Percentiles rank a stretch among this genome's conserved stretches.
These are phyloP conservation scores for Bombardia bombarda DNA, from an alignment of 495 filamentous ascomycete species.

Conservation along the genomic window DNA sequence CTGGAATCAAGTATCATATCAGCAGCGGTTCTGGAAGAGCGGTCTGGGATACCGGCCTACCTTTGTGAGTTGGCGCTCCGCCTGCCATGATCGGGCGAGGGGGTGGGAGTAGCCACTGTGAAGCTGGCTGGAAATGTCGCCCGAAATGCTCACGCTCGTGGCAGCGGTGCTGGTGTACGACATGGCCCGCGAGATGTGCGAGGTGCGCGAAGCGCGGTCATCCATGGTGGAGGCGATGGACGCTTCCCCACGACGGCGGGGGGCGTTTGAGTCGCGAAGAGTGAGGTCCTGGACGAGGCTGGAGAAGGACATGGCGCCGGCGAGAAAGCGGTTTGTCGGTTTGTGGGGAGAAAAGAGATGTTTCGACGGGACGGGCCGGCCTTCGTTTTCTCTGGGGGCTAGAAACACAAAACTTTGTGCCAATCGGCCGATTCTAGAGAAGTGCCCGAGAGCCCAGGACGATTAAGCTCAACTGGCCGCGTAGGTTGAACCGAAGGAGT, in stretches of 20 bases:
- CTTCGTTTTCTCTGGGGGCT: too few relatives aligned
- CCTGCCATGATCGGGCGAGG: slow-evolving; percentile 85
- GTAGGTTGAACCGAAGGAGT: too few relatives aligned
- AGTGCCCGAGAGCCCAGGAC: too few relatives aligned
- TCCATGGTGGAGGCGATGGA: slow-evolving; percentile 44
- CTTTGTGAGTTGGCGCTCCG: slow-evolving; percentile 95
- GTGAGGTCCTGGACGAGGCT: slow-evolving; percentile 80
- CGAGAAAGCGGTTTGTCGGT: too few relatives aligned
- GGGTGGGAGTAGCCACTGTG: slow-evolving; percentile 94
- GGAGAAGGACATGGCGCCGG: slow-evolving; percentile 84
- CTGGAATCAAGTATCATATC: slow-evolving; percentile 32
- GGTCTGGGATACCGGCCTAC: slow-evolving; percentile 32
- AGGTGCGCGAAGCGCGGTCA: slow-evolving; percentile 46
- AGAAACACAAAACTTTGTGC: too few relatives aligned
- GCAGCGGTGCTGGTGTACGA: slow-evolving; percentile 82
- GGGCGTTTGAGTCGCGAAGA: slow-evolving; percentile 47
- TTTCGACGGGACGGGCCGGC: too few relatives aligned
- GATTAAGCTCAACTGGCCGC: too few relatives aligned
- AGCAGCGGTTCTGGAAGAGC: slow-evolving; percentile 2
- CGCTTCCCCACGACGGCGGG: slow-evolving; percentile 31
- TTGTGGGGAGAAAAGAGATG: too few relatives aligned
- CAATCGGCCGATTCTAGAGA: too few relatives aligned
- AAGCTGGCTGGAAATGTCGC: slow-evolving; percentile 89
- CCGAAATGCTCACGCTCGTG: slow-evolving; percentile 88
- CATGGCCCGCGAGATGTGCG: slow-evolving; percentile 63